These are phyloP conservation scores for Clavulina sp. DNA, from an alignment of 768 basidiomycete species.

Conservation along the genomic window DNA sequence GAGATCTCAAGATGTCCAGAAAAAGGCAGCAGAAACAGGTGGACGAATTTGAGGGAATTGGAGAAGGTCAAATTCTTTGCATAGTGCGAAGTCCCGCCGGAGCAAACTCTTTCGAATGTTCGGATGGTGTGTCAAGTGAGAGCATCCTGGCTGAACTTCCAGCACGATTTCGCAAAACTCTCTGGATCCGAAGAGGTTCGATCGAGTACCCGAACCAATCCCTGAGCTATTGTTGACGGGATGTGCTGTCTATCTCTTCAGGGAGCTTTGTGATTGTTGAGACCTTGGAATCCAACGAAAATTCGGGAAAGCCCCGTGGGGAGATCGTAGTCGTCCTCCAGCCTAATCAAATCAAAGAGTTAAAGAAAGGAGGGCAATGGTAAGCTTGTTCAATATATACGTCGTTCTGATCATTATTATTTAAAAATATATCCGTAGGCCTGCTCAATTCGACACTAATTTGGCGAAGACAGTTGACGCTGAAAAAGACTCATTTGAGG, in stretches of 20 bases:
- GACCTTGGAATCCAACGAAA: not conserved
- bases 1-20: not conserved
- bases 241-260: not conserved
- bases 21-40: not conserved
- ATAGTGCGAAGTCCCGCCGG: not conserved
- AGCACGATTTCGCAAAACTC: not conserved
- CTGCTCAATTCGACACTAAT: not conserved
- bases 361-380: not conserved
- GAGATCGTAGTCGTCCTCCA: not conserved
- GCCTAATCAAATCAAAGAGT: not conserved
- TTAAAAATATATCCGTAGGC: not conserved
- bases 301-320: not conserved
- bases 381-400: not conserved
- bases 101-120: not conserved
- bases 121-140: not conserved
- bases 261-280: not conserved
- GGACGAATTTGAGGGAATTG: not conserved
- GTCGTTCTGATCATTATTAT: not conserved
- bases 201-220: not conserved
- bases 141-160: not conserved
- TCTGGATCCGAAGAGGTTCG: not conserved
- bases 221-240: not conserved
- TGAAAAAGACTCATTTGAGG: too few species aligned
- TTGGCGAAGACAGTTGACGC: not conserved
- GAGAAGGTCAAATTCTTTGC: not conserved